A percentile compares a stretch with the other conserved stretches of the same genome.
These are phyloP conservation scores for Talaromyces marneffei DNA, from an alignment of 2,329 filamentous ascomycete genomes.

Conservation along the genomic window DNA sequence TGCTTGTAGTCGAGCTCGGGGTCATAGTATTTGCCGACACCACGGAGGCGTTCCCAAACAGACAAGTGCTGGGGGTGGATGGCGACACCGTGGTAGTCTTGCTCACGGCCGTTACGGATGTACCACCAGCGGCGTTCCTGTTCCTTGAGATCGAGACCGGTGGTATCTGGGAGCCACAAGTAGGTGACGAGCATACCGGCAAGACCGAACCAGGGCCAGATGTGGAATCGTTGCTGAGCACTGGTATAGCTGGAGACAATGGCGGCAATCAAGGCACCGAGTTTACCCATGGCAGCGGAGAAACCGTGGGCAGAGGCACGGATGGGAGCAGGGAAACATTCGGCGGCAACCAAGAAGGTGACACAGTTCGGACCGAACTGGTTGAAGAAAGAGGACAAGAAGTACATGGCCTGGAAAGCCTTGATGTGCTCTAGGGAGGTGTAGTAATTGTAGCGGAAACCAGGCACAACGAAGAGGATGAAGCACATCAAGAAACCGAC, in stretches of 20 bases:
- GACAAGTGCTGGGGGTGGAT: constrained; percentile 85
- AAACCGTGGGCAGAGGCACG: constrained; percentile 92
- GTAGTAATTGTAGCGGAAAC: constrained; percentile 83
- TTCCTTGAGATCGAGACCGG: constrained; percentile 92
- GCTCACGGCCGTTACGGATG: constrained; percentile 68
- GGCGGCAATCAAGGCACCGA: constrained; percentile 78
- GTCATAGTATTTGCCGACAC: constrained; percentile 76
- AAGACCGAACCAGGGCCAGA: constrained; percentile 94
- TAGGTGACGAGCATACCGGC: constrained; percentile 75
- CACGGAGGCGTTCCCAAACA: constrained; percentile 75
- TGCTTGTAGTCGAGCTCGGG: constrained; percentile 74
- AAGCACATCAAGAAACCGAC: constrained; percentile 90
- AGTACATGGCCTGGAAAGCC: constrained; percentile 97
- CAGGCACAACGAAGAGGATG: constrained; percentile 86
- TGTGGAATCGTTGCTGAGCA: constrained; percentile 76
- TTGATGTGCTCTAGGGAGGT: constrained; percentile 65
- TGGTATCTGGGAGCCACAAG: constrained; percentile 92
- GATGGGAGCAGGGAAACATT: constrained; percentile 92
- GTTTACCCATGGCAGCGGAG: constrained; percentile 84
- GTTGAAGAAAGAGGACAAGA: constrained; percentile 97
- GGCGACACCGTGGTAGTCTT: constrained; percentile 89
- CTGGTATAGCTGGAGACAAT: constrained; percentile 94
- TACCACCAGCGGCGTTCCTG: constrained; percentile 91
- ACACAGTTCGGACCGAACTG: constrained; percentile 96
- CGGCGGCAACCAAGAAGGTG: constrained; percentile 91